Base-by-base conservation (phyloP, 2,329 filamentous ascomycete genomes). In the Domatiomyces globalis region DNA sequence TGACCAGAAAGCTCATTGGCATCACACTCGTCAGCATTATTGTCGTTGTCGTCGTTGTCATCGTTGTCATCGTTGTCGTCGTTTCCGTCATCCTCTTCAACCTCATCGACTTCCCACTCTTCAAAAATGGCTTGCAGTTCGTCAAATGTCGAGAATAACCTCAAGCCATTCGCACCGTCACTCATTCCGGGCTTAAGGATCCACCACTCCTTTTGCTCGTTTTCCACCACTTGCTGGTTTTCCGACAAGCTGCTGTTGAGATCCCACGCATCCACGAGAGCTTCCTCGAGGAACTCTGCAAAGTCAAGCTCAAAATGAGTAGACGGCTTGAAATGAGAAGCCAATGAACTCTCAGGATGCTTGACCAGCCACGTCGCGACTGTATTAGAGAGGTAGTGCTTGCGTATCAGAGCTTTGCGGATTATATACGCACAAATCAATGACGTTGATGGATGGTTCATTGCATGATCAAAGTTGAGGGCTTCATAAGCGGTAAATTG, bases 111-210 rank as follows among this genome's bases (percentile, higher is more conserved):
- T 65, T 95, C 90, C 88, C 92, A 98, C 51, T 79, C 83, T 59
- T 95, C 87, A 63, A 96, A 98, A 50, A 98, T 92, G 12, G 65
- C 75, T 54, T 84, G 83, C n/a, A 98, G 71, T 63, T 94, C 83
- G 51, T 83, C 81, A 72, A 92, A 85, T 2, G 81, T 87, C 61
- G 80, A 85, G 67, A 98, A 98, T 0, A 98, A 72, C 42, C 87
- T 73, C 52, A 98, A 95, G 1, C 92, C 92, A 65, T 95, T 89
- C 0, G 90, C 92, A 20, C 90, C 79, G 65, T 98, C 92, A 66
- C 87, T 95, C 92, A 98, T 96, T 7, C 90, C 85, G 0, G 92
- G 90, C 69, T 98, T 98, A 54, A 98, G 68, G 58, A 98, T 96
- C 92, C 92, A 98, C 90, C 90, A 98, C 65, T 94, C 81, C 53